Conservation (phyloP, 768 basidiomycete species). For the Nidularia pulvinata region DNA sequence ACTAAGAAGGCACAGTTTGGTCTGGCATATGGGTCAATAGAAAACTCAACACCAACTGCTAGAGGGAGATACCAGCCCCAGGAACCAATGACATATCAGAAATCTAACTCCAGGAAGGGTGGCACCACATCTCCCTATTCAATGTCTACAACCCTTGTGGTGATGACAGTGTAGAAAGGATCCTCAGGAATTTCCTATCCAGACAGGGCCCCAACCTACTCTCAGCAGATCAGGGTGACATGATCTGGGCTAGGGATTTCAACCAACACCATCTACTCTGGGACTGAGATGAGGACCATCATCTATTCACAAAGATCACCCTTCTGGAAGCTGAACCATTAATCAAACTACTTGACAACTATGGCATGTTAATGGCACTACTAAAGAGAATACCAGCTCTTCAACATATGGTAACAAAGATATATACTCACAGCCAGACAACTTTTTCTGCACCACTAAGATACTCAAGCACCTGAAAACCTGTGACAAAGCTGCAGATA, state of each 20-base stretch:
- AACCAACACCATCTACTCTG: constrained; percentile 38
- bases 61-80: constrained; percentile 12
- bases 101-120: constrained; percentile 10
- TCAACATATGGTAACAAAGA: constrained; percentile 17
- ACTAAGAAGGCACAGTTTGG: constrained; percentile 2
- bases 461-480: not conserved
- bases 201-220: not conserved
- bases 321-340: constrained; percentile 18
- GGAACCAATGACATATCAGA: constrained; percentile 19
- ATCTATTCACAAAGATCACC: constrained; percentile 27
- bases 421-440: constrained; percentile 35
- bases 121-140: constrained; percentile 14
- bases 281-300: constrained; percentile 24
- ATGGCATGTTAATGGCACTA: constrained; percentile 30
- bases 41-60: constrained; percentile 8
- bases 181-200: constrained; percentile 1
- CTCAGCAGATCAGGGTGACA: constrained; percentile 1
- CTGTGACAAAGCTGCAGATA: constrained; percentile 19
- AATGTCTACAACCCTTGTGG: constrained; percentile 21
- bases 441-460: constrained; percentile 28
- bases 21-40: constrained; percentile 19
- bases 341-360: constrained; percentile 14
- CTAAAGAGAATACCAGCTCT: constrained; percentile 31
- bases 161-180: constrained; percentile 1
- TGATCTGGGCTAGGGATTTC: constrained; percentile 36